Percentiles rank a stretch among this genome's conserved stretches.
Conservation (phyloP, 768 basidiomycete species). For the Vararia minispora region DNA sequence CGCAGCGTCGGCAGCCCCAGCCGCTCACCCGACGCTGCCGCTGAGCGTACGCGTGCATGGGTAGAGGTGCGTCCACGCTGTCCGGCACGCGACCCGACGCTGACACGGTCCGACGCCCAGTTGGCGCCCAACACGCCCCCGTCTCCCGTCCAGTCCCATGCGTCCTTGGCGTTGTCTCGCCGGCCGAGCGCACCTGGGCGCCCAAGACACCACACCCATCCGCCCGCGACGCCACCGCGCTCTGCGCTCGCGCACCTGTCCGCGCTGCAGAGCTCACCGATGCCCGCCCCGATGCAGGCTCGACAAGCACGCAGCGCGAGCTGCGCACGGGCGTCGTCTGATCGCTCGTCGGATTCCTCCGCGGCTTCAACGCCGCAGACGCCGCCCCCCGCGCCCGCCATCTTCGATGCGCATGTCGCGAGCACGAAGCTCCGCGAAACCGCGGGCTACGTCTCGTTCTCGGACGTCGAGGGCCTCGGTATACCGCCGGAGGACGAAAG, state of each 20-base stretch:
- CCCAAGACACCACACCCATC: conserved; percentile 8
- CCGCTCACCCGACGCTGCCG: too few species aligned
- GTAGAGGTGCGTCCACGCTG: too few species aligned
- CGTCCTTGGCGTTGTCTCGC: not conserved
- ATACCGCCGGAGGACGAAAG: conserved; percentile 40
- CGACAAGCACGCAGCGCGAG: too few species aligned
- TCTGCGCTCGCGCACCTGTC: not conserved
- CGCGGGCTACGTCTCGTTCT: conserved; percentile 59
- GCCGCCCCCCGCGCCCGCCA: conserved; percentile 19
- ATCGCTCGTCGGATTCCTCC: not conserved
- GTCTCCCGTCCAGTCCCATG: too few species aligned
- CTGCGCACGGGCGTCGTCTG: too few species aligned
- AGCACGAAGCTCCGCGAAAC: conserved; percentile 43
- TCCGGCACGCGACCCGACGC: too few species aligned
- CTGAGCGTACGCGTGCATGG: too few species aligned
- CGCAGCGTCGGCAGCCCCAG: not conserved
- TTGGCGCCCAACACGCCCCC: conserved; percentile 8
- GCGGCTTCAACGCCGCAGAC: conserved; percentile 6
- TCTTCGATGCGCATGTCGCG: conserved; percentile 55
- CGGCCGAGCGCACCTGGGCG: conserved; percentile 6
- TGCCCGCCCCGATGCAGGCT: conserved; percentile 4
- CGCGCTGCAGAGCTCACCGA: not conserved
- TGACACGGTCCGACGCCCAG: conserved; percentile 12
- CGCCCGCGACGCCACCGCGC: not conserved
- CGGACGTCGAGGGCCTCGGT: conserved; percentile 56